These are phyloP conservation scores for Pharnaceum exiguum DNA, from an alignment of 148 eudicot species.

Conservation along the genomic window DNA sequence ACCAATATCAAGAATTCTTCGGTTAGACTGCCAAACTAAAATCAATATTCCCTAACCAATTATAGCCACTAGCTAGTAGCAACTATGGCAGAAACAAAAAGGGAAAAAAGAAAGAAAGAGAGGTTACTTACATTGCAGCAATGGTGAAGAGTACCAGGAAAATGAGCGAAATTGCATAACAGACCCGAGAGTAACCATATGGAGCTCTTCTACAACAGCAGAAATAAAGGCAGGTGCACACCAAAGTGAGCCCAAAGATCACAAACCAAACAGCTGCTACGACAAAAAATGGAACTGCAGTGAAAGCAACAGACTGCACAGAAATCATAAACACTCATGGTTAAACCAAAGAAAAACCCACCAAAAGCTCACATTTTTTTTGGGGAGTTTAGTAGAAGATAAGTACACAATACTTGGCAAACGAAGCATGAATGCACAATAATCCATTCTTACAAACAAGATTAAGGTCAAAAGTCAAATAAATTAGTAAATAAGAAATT, in stretches of 20 bases:
- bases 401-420: background rate
- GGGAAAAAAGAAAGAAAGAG: background rate
- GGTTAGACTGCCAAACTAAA: no score
- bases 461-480: no score
- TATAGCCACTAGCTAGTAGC: no score
- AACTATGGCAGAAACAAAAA: no score
- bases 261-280: constrained; percentile 48
- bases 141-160: constrained; percentile 39
- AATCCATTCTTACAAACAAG: no score
- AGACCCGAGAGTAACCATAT: constrained; percentile 46
- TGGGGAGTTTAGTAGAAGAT: background rate
- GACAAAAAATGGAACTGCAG: constrained; percentile 47
- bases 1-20: background rate
- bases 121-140: constrained; percentile 41
- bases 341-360: background rate
- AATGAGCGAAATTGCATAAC: constrained; percentile 49
- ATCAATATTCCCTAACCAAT: no score
- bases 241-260: constrained; percentile 49
- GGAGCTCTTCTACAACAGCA: constrained; percentile 45
- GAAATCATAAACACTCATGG: background rate
- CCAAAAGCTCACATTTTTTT: background rate
- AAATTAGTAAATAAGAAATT: no score
- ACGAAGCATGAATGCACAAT: no score
- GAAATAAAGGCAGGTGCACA: constrained; percentile 39
- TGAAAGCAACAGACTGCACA: constrained; percentile 56